Conservation (phyloP, 2,329 filamentous ascomycete genomes). For the Arthroderma sp. region DNA sequence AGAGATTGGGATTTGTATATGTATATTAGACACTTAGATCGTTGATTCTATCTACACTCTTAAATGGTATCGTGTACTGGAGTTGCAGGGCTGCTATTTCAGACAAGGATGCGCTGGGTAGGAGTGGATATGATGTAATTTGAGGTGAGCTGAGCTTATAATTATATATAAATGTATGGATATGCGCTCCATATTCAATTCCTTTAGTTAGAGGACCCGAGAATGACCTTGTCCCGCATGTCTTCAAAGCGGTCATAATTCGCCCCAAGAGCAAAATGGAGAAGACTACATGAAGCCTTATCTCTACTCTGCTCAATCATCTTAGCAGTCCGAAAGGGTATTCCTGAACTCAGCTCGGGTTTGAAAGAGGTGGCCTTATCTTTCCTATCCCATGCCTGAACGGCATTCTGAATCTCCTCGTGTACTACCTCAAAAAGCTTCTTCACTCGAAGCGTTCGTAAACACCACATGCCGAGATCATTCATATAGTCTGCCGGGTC, state of each 20-base stretch:
- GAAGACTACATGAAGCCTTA: slow-evolving; percentile 2
- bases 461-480: slow-evolving; percentile 40
- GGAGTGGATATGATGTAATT: no score
- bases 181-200: neutral
- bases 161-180: neutral
- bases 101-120: no score
- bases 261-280: slow-evolving; percentile 8
- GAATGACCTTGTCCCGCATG: slow-evolving; percentile 9
- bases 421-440: slow-evolving; percentile 25
- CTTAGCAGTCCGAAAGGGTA: neutral
- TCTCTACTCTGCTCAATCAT: neutral
- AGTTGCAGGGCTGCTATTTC: no score
- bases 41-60: no score
- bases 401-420: slow-evolving; percentile 14
- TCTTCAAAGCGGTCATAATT: slow-evolving; percentile 11
- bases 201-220: neutral
- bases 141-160: no score
- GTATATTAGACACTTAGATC: neutral
- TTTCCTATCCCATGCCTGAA: slow-evolving; percentile 16
- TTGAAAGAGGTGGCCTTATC: neutral
- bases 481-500: slow-evolving; percentile 46
- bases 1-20: neutral
- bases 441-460: slow-evolving; percentile 39
- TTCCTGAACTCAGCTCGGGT: no score
- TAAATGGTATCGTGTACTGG: no score